Conservation (phyloP, 345 rosid species). For the Melaleuca quinquenervia region DNA sequence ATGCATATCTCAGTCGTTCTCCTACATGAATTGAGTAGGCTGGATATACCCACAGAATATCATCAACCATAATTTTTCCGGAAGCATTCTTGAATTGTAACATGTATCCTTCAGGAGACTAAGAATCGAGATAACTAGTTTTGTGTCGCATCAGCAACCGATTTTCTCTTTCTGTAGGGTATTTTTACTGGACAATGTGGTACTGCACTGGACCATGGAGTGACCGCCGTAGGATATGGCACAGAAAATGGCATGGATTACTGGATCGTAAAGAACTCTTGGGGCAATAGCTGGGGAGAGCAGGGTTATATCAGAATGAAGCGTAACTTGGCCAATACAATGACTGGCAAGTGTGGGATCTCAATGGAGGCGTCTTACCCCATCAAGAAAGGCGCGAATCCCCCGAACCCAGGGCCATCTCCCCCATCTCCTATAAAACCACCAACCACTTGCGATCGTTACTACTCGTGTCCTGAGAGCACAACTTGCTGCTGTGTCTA, state of each 20-base stretch:
- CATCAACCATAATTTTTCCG: neutral
- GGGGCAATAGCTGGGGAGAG: conserved; percentile 91
- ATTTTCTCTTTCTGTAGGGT: conserved; percentile 35
- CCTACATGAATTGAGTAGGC: neutral
- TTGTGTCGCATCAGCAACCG: neutral
- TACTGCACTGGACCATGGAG: conserved; percentile 78
- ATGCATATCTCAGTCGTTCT: neutral
- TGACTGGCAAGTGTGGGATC: conserved; percentile 78
- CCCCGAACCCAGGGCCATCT: conserved; percentile 91
- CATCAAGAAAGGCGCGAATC: conserved; percentile 62
- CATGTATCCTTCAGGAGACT: neutral
- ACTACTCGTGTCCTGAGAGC: conserved; percentile 50
- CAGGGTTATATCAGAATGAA: conserved; percentile 63
- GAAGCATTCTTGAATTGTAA: neutral
- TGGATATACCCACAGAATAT: neutral
- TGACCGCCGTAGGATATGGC: conserved; percentile 82
- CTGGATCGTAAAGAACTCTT: conserved; percentile 81
- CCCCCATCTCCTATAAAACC: conserved; percentile 89
- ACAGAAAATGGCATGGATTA: conserved; percentile 57
- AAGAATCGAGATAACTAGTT: neutral
- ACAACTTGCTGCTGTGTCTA: conserved; percentile 80
- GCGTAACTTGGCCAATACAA: conserved; percentile 21
- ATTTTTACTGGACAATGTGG: conserved; percentile 80
- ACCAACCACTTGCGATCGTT: conserved; percentile 54
- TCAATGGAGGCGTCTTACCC: conserved; percentile 84